phyloP scores from a whole-genome alignment of 345 rosid species.

The Syzygium aqueum region DNA sequence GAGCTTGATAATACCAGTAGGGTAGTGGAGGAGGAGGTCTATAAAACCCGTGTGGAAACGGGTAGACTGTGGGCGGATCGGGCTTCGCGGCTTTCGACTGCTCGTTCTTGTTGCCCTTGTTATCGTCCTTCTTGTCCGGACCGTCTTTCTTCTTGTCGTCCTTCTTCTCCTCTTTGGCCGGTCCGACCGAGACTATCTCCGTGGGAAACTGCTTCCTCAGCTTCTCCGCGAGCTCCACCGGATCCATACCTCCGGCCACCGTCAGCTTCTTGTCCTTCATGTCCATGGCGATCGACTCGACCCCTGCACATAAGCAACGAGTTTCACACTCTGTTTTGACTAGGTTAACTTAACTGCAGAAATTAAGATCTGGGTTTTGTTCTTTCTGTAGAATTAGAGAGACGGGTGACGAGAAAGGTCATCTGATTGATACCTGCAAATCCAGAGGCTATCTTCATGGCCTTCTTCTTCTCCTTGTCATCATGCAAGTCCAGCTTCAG shows the following conservation, averaged over 20 bases:
- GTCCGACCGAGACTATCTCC: conserved; percentile 6
- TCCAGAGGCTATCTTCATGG: conserved; percentile 35
- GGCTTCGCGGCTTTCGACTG: background rate
- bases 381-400: background rate
- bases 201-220: conserved; percentile 4
- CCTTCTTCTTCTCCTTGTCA: conserved; percentile 39
- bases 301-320: background rate
- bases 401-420: background rate
- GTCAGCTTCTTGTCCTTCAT: conserved; percentile 15
- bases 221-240: conserved; percentile 6
- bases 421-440: conserved; percentile 24
- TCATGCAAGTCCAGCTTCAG: conserved; percentile 30
- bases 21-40: background rate
- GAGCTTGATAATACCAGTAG: background rate
- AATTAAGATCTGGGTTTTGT: background rate
- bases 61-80: background rate
- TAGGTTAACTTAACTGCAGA: background rate
- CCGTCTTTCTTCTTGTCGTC: background rate
- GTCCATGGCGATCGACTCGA: conserved; percentile 6
- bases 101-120: background rate
- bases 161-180: conserved; percentile 13
- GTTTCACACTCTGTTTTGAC: background rate
- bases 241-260: conserved; percentile 8
- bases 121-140: background rate
- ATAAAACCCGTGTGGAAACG: background rate